These are phyloP conservation scores for Aspergillus ruber DNA, from an alignment of 2,329 filamentous ascomycete genomes.

Conservation along the genomic window DNA sequence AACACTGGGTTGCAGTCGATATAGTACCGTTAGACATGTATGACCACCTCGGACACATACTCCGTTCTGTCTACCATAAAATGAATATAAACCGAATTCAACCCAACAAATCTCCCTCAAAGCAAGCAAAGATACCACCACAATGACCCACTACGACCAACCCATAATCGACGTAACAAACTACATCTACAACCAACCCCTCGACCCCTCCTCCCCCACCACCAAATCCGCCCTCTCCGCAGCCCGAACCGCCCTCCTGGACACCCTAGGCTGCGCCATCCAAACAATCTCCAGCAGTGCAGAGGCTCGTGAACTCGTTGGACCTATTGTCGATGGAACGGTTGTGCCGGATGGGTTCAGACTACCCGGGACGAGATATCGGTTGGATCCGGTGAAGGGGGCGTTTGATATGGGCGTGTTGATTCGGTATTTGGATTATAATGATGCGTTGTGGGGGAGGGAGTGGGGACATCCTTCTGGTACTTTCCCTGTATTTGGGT, in stretches of 20 bases:
- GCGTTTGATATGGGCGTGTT: constrained; percentile 34
- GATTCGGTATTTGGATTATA: constrained; percentile 39
- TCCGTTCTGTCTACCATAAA: too few species aligned
- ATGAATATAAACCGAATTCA: too few species aligned
- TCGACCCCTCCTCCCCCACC: constrained; percentile 7
- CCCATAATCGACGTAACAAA: constrained; percentile 15
- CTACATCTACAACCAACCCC: constrained; percentile 16
- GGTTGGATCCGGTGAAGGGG: constrained; percentile 33
- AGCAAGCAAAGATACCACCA: background rate
- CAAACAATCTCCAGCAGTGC: constrained; percentile 16
- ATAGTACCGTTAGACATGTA: too few species aligned
- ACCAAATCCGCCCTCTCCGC: constrained; percentile 7
- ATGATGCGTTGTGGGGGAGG: constrained; percentile 34
- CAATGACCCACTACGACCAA: constrained; percentile 33
- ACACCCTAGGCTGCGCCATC: constrained; percentile 20
- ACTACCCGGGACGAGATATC: constrained; percentile 32
- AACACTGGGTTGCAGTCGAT: too few species aligned
- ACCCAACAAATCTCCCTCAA: background rate
- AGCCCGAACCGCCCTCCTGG: constrained; percentile 17
- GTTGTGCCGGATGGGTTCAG: constrained; percentile 26
- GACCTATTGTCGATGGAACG: constrained; percentile 10
- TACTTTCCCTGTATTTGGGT: constrained; percentile 4
- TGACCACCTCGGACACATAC: too few species aligned
- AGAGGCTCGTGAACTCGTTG: constrained; percentile 14
- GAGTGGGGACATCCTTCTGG: constrained; percentile 41